phyloP scores from a whole-genome alignment of 2,329 filamentous ascomycete genomes.

The Zymoseptoria ardabiliae region DNA sequence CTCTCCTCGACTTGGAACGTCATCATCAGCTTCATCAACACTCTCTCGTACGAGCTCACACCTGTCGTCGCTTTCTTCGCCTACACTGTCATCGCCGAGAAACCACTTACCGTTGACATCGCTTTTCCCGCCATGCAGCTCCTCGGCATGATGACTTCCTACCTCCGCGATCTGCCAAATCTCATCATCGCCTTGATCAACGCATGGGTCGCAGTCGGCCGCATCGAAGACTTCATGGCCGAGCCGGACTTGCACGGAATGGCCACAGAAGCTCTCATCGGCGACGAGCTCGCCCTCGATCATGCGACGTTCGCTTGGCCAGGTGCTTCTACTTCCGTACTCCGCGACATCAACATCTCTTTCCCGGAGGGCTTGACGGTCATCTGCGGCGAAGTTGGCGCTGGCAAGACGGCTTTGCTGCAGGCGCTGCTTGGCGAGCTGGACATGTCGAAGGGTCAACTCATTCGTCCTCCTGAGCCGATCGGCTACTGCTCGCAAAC shows the following conservation, averaged over 20 bases:
- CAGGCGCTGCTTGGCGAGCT: conserved; percentile 54
- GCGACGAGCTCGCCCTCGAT: conserved; percentile 43
- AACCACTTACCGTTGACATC: conserved; percentile 66
- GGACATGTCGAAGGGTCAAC: conserved; percentile 45
- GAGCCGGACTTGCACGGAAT: conserved; percentile 62
- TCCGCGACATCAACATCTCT: conserved; percentile 47
- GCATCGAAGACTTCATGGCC: conserved; percentile 79
- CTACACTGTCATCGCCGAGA: conserved; percentile 64
- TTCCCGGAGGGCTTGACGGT: conserved; percentile 54
- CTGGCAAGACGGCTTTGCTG: conserved; percentile 56
- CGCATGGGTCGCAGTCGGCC: conserved; percentile 70
- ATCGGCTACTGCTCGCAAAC: conserved; percentile 59
- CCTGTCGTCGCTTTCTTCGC: conserved; percentile 75
- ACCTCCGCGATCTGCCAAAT: conserved; percentile 65
- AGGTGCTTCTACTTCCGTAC: conserved; percentile 51
- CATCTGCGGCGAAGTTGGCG: conserved; percentile 55
- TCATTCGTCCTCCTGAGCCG: conserved; percentile 48
- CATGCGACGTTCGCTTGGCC: conserved; percentile 75
- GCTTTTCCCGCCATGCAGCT: conserved; percentile 82
- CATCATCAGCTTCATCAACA: conserved; percentile 61
- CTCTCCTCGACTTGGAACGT: conserved; percentile 56
- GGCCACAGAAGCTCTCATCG: conserved; percentile 29
- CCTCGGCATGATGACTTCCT: conserved; percentile 66
- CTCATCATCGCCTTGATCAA: conserved; percentile 73
- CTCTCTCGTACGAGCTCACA: conserved; percentile 64